These are phyloP conservation scores for Sporisorium exsertum DNA, from an alignment of 1,284 basidiomycete genomes.

Conservation along the genomic window DNA sequence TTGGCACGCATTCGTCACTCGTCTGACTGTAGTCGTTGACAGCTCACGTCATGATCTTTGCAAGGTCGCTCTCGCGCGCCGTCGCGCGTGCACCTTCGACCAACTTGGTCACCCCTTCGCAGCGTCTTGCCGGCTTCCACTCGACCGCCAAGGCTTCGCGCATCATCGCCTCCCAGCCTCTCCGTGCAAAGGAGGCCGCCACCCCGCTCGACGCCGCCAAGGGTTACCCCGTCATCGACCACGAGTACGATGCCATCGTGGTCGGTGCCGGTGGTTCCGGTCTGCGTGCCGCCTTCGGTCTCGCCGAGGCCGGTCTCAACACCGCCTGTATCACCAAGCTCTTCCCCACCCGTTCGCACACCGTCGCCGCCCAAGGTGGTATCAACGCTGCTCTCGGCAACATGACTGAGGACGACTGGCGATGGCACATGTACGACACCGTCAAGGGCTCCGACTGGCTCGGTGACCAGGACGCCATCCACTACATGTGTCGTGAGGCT, in stretches of 20 bases:
- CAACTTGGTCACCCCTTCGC: conserved; percentile 44
- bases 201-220: conserved; percentile 60
- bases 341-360: conserved; percentile 99
- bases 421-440: conserved; percentile 99
- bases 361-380: conserved; percentile 98
- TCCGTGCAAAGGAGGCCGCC: conserved; percentile 84
- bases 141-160: conserved; percentile 68
- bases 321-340: conserved; percentile 94
- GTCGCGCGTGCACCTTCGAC: conserved; percentile 52
- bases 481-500: conserved; percentile 98
- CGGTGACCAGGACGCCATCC: conserved; percentile 99
- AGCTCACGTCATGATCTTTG: conserved; percentile 44
- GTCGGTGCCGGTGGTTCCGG: conserved; percentile 93
- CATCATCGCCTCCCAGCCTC: conserved; percentile 80
- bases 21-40: conserved; percentile 10
- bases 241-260: conserved; percentile 73
- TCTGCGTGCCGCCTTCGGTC: conserved; percentile 96
- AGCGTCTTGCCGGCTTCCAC: conserved; percentile 59
- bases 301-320: conserved; percentile 97
- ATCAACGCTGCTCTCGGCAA: conserved; percentile 99
- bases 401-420: conserved; percentile 82
- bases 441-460: conserved; percentile 99
- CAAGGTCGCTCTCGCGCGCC: conserved; percentile 52
- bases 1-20: conserved; percentile 10
- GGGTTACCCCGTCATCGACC: conserved; percentile 95